Evolutionary conservation across 768 basidiomycete species (phyloP).

Genomic region (Lentinula sp.): DNA sequence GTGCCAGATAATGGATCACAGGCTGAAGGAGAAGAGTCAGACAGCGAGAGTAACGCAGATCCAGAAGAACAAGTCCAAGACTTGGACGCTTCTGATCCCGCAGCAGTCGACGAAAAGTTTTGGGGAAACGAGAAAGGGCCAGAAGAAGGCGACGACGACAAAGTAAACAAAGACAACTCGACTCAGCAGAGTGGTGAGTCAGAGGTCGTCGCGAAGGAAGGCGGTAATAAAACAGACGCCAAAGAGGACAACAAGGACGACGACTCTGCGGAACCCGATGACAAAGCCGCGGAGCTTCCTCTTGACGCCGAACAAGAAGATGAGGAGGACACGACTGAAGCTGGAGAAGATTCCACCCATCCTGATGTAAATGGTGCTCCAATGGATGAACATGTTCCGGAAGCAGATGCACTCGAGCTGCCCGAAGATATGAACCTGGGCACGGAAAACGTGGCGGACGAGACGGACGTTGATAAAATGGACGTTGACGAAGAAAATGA

Average conservation of each 20-base stretch:
- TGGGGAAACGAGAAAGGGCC: constrained; percentile 84
- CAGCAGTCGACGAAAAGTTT: constrained; percentile 90
- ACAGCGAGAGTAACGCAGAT: constrained; percentile 49
- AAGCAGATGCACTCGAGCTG: constrained; percentile 80
- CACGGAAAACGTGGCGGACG: constrained; percentile 27
- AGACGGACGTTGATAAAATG: constrained; percentile 23
- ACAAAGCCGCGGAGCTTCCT: constrained; percentile 17
- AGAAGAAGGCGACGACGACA: constrained; percentile 49
- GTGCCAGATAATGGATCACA: constrained; percentile 60
- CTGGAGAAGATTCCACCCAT: constrained; percentile 24
- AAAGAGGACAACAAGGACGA: constrained; percentile 19
- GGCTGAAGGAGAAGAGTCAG: constrained; percentile 39
- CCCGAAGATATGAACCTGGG: constrained; percentile 81
- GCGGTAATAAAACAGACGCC: constrained; percentile 31
- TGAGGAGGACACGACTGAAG: constrained; percentile 11
- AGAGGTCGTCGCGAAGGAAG: constrained; percentile 80
- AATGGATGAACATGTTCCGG: constrained; percentile 70
- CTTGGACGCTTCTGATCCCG: constrained; percentile 76
- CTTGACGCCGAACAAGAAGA: constrained; percentile 19
- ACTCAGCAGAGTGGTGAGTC: constrained; percentile 41
- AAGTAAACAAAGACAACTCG: constrained; percentile 57
- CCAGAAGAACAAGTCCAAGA: constrained; percentile 82
- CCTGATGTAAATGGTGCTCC: constrained; percentile 54
- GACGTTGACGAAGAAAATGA: constrained; percentile 24
- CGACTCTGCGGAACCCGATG: constrained; percentile 15